Conservation (phyloP, 805 yeast species). For the Kodamaea leandrae region DNA sequence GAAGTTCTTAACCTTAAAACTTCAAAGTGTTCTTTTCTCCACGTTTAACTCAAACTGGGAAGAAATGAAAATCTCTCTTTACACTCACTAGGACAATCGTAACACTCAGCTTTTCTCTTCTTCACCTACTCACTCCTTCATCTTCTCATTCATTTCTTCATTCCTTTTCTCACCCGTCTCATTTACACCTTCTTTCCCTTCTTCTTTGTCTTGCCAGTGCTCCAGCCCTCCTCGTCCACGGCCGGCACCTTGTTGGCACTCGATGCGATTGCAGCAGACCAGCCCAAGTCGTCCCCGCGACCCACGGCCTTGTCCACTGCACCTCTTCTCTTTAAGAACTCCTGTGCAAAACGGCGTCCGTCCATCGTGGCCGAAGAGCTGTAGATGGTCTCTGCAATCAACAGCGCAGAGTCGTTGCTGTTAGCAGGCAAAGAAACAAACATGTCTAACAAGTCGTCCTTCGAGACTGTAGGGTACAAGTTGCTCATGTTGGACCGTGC, state of each 20-base stretch:
- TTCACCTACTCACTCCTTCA: too few relatives aligned
- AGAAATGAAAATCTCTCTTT: too few relatives aligned
- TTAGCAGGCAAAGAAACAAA: conserved; percentile 73
- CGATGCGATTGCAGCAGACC: conserved; percentile 67
- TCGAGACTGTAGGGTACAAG: conserved; percentile 71
- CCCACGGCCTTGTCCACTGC: conserved; percentile 60
- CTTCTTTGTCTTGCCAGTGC: conserved; percentile 41
- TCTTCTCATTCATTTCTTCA: neutral
- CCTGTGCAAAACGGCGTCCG: conserved; percentile 91
- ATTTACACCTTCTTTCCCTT: conserved; percentile 31
- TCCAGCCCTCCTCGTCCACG: conserved; percentile 49
- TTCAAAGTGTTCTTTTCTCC: too few relatives aligned
- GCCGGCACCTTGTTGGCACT: conserved; percentile 37
- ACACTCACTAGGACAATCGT: too few relatives aligned
- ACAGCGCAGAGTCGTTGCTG: conserved; percentile 69
- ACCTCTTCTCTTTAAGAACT: conserved; percentile 75
- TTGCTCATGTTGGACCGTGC: conserved; percentile 63
- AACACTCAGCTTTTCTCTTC: too few relatives aligned
- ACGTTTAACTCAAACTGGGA: too few relatives aligned
- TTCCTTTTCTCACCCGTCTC: too few relatives aligned
- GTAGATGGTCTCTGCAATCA: conserved; percentile 89
- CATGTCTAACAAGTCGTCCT: conserved; percentile 75
- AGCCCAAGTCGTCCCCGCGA: conserved; percentile 46
- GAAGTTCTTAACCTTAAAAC: too few relatives aligned
- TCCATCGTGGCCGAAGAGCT: conserved; percentile 87